Evolutionary conservation across 208 protist genomes (phyloP).

Genomic region (Herpetomonas tarakana): DNA sequence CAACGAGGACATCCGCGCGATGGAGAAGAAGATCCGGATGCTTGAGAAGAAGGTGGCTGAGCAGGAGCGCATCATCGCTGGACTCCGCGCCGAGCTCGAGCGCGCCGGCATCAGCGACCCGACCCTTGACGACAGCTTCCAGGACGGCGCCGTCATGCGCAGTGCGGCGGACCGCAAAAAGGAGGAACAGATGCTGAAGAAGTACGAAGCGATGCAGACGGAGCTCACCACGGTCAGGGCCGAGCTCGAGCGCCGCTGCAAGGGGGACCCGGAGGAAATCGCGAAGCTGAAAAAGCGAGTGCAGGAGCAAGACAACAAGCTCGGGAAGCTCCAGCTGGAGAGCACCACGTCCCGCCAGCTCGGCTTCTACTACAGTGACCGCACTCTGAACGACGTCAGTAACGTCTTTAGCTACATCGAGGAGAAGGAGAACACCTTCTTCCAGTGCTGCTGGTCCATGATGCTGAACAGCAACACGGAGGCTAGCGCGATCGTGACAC

Average conservation of each 20-base stretch:
- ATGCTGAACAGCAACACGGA: conserved; percentile 23
- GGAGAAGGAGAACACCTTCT: conserved; percentile 21
- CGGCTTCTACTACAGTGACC: background rate
- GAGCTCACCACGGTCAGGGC: conserved; percentile 30
- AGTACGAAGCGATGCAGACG: conserved; percentile 37
- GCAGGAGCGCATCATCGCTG: conserved; percentile 19
- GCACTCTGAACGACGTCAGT: background rate
- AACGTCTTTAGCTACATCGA: conserved; percentile 13
- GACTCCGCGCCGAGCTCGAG: conserved; percentile 3
- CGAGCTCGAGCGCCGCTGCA: conserved; percentile 34
- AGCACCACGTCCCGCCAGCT: conserved; percentile 3
- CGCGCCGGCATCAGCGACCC: conserved; percentile 12
- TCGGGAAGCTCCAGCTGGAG: conserved; percentile 6
- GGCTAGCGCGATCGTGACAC: conserved; percentile 10
- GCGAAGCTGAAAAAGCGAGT: conserved; percentile 26
- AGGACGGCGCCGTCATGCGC: conserved; percentile 8
- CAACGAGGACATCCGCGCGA: conserved; percentile 11
- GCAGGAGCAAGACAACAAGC: conserved; percentile 11
- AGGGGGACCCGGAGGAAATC: conserved; percentile 22
- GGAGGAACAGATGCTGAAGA: conserved; percentile 25
- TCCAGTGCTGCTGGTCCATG: conserved; percentile 15
- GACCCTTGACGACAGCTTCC: conserved; percentile 24
- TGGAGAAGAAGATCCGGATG: conserved; percentile 4
- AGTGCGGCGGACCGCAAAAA: conserved; percentile 22
- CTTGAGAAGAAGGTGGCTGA: conserved; percentile 21